Evolutionary conservation across 805 yeast species (phyloP).

Genomic region (Clavispora carvajalis): DNA sequence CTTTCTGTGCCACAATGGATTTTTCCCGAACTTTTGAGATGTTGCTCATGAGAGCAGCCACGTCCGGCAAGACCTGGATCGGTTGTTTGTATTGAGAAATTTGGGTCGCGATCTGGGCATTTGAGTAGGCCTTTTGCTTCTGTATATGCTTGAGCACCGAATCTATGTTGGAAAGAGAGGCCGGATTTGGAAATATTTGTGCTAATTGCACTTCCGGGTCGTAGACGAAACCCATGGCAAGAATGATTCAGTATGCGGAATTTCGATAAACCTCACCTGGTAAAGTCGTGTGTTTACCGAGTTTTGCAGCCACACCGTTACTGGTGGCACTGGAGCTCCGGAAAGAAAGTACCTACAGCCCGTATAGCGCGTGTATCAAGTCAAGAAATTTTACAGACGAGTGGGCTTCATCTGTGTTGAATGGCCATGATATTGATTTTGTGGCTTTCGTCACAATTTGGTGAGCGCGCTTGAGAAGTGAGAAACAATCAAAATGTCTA

Average conservation of each 20-base stretch:
- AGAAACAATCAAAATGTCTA: too few relatives aligned
- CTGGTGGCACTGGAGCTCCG: too few relatives aligned
- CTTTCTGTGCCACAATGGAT: conserved; percentile 51
- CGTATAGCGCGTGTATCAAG: too few relatives aligned
- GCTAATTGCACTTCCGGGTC: conserved; percentile 14
- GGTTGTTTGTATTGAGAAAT: conserved; percentile 28
- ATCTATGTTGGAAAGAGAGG: conserved; percentile 10
- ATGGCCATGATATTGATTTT: neutral
- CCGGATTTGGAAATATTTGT: conserved; percentile 12
- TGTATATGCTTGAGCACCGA: conserved; percentile 10
- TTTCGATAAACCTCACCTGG: too few relatives aligned
- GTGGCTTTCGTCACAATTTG: neutral
- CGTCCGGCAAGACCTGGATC: conserved; percentile 24
- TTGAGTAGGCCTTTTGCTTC: conserved; percentile 42
- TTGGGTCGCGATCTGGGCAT: conserved; percentile 36
- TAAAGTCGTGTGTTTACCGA: conserved; percentile 1
- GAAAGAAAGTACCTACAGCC: too few relatives aligned
- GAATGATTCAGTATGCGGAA: neutral
- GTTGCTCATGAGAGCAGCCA: conserved; percentile 37
- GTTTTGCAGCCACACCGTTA: conserved; percentile 1
- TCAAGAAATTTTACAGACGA: too few relatives aligned
- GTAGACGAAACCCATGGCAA: conserved; percentile 13
- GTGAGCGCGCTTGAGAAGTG: too few relatives aligned
- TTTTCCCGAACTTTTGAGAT: conserved; percentile 44
- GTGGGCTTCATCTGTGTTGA: neutral